Evolutionary conservation across 179 eudicot genomes (phyloP).

Genomic region (Camellia oleifera): DNA sequence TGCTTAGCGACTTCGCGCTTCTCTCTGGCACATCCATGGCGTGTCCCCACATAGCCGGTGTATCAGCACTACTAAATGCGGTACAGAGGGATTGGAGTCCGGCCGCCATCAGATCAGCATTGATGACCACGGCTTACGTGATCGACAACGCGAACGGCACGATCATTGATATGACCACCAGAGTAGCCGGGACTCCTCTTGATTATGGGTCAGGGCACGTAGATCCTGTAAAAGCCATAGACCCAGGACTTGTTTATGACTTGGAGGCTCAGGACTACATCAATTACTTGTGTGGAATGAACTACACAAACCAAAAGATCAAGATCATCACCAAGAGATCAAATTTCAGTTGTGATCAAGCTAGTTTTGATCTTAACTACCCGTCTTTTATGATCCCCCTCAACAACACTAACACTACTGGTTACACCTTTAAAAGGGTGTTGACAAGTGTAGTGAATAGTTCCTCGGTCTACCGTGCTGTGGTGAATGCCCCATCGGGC

Average conservation of each 20-base stretch:
- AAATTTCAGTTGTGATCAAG: constrained; percentile 27
- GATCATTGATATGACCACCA: constrained; percentile 27
- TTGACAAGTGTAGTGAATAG: constrained; percentile 37
- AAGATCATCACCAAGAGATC: constrained; percentile 22
- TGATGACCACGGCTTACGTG: constrained; percentile 58
- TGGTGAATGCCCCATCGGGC: constrained; percentile 20
- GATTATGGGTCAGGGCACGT: constrained; percentile 54
- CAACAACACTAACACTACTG: constrained; percentile 19
- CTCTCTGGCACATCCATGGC: constrained; percentile 62
- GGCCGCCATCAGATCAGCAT: constrained; percentile 57
- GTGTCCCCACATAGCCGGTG: constrained; percentile 51
- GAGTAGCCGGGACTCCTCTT: constrained; percentile 34
- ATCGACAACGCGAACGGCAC: constrained; percentile 29
- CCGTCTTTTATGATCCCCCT: constrained; percentile 43
- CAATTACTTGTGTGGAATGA: constrained; percentile 41
- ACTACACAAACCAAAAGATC: constrained; percentile 32
- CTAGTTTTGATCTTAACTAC: constrained; percentile 48
- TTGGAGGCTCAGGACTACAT: constrained; percentile 30
- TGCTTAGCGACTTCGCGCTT: constrained; percentile 30
- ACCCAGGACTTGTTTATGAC: constrained; percentile 51
- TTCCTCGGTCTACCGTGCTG: constrained; percentile 18
- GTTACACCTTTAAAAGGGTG: constrained; percentile 36
- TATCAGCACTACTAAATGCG: constrained; percentile 47
- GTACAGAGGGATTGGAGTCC: constrained; percentile 55
- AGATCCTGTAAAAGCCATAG: constrained; percentile 47